phyloP scores from a whole-genome alignment of 768 basidiomycete species.

The Lactarius pseudohatsudake region DNA sequence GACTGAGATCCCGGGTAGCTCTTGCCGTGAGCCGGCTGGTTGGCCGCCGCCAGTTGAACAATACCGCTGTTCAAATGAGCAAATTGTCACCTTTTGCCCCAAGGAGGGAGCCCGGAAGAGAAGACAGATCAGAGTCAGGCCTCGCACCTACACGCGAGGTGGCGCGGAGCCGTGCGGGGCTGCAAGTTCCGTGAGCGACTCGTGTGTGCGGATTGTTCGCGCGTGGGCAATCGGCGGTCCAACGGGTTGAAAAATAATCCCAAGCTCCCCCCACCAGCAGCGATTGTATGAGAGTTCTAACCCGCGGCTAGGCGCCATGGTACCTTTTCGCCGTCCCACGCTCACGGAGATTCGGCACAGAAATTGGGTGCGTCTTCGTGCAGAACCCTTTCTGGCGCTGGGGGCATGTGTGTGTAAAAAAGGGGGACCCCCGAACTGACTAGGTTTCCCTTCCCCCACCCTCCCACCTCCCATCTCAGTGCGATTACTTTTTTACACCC shows the following conservation, averaged over 20 bases:
- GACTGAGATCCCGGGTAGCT: neutral
- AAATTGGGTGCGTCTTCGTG: slow-evolving; percentile 8
- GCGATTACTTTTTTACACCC: neutral
- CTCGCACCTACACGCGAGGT: neutral
- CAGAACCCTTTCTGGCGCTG: neutral
- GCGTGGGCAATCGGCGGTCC: slow-evolving; percentile 6
- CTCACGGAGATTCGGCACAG: slow-evolving; percentile 23
- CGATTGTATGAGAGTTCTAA: neutral
- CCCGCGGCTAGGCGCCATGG: slow-evolving; percentile 5
- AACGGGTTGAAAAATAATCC: neutral
- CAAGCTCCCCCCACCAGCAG: neutral
- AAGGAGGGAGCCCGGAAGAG: neutral
- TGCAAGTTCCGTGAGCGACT: slow-evolving; percentile 7
- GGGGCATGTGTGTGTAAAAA: slow-evolving; percentile 10
- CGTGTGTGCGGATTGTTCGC: slow-evolving; percentile 10
- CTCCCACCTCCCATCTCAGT: neutral
- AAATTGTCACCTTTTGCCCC: neutral
- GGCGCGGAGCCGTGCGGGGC: neutral
- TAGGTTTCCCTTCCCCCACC: neutral
- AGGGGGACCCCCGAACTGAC: neutral
- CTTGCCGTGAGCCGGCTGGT: slow-evolving; percentile 1
- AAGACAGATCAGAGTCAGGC: neutral
- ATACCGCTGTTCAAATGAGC: neutral
- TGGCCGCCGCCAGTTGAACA: slow-evolving; percentile 2
- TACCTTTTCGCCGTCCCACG: slow-evolving; percentile 17